These are phyloP conservation scores for Tylopilus plumbeoviolaceoides DNA, from an alignment of 768 basidiomycete genomes.

Conservation along the genomic window DNA sequence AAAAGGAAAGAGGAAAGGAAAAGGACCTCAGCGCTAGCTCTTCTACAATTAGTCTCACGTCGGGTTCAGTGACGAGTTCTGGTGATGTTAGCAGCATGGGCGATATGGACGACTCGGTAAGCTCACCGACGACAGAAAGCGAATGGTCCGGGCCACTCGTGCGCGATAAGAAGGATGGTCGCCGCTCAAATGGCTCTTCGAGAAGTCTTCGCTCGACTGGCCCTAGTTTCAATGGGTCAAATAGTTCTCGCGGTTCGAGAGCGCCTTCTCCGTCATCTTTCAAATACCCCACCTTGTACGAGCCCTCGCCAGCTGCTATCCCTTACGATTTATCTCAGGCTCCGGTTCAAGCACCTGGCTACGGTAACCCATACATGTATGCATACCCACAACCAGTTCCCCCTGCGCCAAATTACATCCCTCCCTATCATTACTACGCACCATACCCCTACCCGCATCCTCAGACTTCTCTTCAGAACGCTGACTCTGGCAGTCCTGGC, in stretches of 20 bases:
- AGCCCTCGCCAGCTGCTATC: slow-evolving; percentile 39
- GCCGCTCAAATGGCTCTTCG: slow-evolving; percentile 53
- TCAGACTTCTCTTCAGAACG: slow-evolving; percentile 37
- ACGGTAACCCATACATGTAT: slow-evolving; percentile 33
- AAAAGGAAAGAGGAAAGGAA: slow-evolving; percentile 60
- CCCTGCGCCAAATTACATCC: slow-evolving; percentile 37
- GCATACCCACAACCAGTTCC: slow-evolving; percentile 40
- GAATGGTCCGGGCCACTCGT: slow-evolving; percentile 66
- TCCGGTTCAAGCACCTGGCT: slow-evolving; percentile 28
- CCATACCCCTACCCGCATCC: slow-evolving; percentile 52
- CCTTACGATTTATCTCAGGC: slow-evolving; percentile 32
- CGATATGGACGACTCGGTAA: slow-evolving; percentile 64
- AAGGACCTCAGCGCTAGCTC: slow-evolving; percentile 76
- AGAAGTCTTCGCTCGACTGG: slow-evolving; percentile 56
- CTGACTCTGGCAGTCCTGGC: slow-evolving; percentile 31
- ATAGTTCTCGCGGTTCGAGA: slow-evolving; percentile 66
- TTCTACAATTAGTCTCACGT: slow-evolving; percentile 67
- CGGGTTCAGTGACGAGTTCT: slow-evolving; percentile 57
- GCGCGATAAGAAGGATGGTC: slow-evolving; percentile 54
- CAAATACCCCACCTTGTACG: slow-evolving; percentile 70
- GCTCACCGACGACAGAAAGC: slow-evolving; percentile 75
- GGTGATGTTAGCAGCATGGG: slow-evolving; percentile 57
- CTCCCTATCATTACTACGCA: slow-evolving; percentile 39
- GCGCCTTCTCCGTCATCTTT: slow-evolving; percentile 71
- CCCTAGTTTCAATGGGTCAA: slow-evolving; percentile 48